Conservation (phyloP, 2,329 filamentous ascomycete genomes). For the Epichloe uncinata region DNA sequence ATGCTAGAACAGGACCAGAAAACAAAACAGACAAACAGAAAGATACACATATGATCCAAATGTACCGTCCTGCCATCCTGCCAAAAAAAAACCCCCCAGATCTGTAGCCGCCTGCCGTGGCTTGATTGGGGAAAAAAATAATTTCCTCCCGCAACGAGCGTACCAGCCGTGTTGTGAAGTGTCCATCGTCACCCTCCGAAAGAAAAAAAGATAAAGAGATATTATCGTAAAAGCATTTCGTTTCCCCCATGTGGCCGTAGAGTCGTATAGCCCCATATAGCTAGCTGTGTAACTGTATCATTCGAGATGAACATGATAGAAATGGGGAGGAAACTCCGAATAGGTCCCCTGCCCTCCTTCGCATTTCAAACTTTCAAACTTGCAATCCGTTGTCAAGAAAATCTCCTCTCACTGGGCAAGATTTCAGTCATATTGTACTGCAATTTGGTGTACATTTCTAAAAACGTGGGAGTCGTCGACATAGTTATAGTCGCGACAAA, state of each 20-base stretch:
- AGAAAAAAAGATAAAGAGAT: neutral
- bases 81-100: too few species aligned
- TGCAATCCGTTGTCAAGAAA: neutral
- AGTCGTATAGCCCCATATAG: neutral
- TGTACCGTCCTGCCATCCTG: neutral
- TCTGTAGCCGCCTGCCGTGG: neutral
- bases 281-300: neutral
- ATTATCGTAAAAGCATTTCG: slow-evolving; percentile 7
- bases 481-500: slow-evolving; percentile 3
- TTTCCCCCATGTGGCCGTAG: neutral
- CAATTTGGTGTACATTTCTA: neutral
- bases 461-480: slow-evolving; percentile 9
- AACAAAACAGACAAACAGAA: neutral
- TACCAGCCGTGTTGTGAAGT: slow-evolving; percentile 1
- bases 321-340: neutral
- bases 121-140: neutral
- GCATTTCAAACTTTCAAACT: neutral
- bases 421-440: neutral
- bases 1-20: neutral
- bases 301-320: neutral
- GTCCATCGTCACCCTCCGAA: neutral
- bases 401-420: neutral
- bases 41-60: neutral
- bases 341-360: neutral
- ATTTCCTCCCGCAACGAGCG: slow-evolving; percentile 1